Percentiles rank a stretch among this genome's conserved stretches.
Conservation (phyloP, 139 green algal species). For the Chlamydomonas schloesseri region DNA sequence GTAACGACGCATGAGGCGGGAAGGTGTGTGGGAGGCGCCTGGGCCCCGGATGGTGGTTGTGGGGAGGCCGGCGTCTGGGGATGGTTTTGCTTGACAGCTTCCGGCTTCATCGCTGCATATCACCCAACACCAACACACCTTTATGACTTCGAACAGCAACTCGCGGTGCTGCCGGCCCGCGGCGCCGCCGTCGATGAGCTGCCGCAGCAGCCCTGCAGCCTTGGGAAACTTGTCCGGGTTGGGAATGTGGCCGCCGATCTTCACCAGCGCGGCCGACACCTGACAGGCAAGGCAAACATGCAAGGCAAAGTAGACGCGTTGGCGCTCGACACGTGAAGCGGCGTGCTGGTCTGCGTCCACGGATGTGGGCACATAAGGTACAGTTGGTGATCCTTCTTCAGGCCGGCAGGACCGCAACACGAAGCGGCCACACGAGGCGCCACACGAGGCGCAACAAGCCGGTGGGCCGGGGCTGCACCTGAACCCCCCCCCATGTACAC, state of each 20-base stretch:
- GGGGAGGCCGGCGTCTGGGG: too few relatives aligned
- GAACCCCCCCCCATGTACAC: too few relatives aligned
- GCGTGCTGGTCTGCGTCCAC: too few relatives aligned
- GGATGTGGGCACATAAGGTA: neutral
- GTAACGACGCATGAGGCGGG: too few relatives aligned
- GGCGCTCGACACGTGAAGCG: neutral
- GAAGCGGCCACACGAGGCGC: too few relatives aligned
- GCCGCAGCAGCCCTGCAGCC: conserved; percentile 73
- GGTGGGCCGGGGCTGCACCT: too few relatives aligned
- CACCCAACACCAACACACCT: neutral
- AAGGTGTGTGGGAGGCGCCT: too few relatives aligned
- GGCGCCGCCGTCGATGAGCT: conserved; percentile 68
- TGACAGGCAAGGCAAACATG: neutral
- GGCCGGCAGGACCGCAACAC: too few relatives aligned
- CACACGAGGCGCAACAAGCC: too few relatives aligned
- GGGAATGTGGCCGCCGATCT: conserved; percentile 72
- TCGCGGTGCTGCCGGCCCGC: conserved; percentile 42
- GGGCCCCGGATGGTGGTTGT: too few relatives aligned
- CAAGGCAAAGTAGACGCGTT: neutral
- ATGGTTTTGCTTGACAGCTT: too few relatives aligned
- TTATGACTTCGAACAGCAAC: conserved; percentile 42
- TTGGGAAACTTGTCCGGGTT: conserved; percentile 82
- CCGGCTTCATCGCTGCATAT: too few relatives aligned
- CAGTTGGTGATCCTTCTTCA: neutral
- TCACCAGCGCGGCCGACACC: conserved; percentile 65